Evolutionary conservation across 2,329 filamentous ascomycete genomes (phyloP).

Genomic region (Aureobasidium sp.): DNA sequence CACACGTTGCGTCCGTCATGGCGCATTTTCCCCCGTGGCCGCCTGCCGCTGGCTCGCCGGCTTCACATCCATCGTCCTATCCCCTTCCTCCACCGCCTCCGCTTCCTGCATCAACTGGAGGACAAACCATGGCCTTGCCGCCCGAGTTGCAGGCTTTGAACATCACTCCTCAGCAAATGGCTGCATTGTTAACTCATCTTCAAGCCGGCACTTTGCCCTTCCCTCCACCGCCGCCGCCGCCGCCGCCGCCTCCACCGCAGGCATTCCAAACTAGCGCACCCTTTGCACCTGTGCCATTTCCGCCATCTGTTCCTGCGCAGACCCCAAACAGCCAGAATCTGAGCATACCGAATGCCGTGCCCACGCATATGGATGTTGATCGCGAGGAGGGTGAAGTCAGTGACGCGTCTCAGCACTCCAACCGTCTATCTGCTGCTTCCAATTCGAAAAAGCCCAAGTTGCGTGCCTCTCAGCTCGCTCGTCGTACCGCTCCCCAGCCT

Average conservation of each 20-base stretch:
- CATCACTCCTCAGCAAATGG: constrained; percentile 17
- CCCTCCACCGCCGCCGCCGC: constrained; percentile 12
- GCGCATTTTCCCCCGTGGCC: constrained; percentile 13
- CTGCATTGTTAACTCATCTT: constrained; percentile 15
- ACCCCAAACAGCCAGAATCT: background rate
- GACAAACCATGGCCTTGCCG: constrained; percentile 8
- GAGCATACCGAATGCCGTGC: background rate
- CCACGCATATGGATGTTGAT: constrained; percentile 11
- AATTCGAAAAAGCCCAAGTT: constrained; percentile 2
- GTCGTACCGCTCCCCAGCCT: background rate
- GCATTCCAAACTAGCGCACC: background rate
- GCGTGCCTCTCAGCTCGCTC: background rate
- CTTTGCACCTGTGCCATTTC: constrained; percentile 2
- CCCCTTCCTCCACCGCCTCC: constrained; percentile 4
- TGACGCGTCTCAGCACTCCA: background rate
- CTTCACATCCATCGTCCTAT: background rate
- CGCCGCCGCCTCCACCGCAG: constrained; percentile 1
- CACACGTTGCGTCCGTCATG: background rate
- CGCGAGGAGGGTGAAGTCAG: constrained; percentile 20
- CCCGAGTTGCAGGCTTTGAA: constrained; percentile 17
- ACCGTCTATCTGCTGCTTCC: background rate
- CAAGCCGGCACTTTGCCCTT: constrained; percentile 14
- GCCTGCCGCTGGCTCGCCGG: constrained; percentile 5
- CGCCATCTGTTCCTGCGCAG: background rate
- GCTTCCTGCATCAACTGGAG: background rate